Evolutionary conservation across 768 basidiomycete species (phyloP).

Genomic region (Leccinum boreale): DNA sequence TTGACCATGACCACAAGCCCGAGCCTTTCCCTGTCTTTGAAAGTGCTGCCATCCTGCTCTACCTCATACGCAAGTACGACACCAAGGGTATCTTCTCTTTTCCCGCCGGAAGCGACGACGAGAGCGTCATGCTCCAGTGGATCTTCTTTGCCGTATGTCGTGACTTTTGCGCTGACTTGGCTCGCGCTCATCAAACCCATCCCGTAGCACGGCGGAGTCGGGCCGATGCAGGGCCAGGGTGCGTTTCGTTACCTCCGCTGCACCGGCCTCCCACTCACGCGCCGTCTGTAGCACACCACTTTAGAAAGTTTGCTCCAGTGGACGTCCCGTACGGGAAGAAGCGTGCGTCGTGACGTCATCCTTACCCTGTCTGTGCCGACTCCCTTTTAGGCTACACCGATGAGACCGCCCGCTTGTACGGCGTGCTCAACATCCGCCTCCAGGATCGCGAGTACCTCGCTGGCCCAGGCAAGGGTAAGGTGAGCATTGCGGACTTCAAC

Average conservation of each 20-base stretch:
- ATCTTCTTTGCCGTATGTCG: constrained; percentile 71
- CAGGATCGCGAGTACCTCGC: constrained; percentile 72
- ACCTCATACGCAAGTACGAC: constrained; percentile 79
- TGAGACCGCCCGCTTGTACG: constrained; percentile 80
- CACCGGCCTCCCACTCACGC: constrained; percentile 7
- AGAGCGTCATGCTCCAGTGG: constrained; percentile 80
- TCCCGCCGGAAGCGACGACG: constrained; percentile 54
- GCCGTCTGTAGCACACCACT: constrained; percentile 56
- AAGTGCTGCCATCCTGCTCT: constrained; percentile 79
- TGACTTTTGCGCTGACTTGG: background rate
- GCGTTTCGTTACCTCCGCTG: background rate
- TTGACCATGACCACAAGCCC: constrained; percentile 50
- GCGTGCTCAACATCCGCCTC: constrained; percentile 81
- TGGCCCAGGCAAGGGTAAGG: constrained; percentile 67
- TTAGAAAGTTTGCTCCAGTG: constrained; percentile 59
- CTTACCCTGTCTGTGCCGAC: background rate
- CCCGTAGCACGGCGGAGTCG: constrained; percentile 69
- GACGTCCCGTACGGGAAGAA: constrained; percentile 69
- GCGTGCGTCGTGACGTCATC: constrained; percentile 34
- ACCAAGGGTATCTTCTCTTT: constrained; percentile 69
- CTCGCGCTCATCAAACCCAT: background rate
- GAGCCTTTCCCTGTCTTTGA: constrained; percentile 71
- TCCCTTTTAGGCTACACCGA: constrained; percentile 59
- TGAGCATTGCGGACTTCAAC: constrained; percentile 72
- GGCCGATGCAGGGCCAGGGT: constrained; percentile 85